These are phyloP conservation scores for Eutrema yunnanense DNA, from an alignment of 345 rosid species.

Conservation along the genomic window DNA sequence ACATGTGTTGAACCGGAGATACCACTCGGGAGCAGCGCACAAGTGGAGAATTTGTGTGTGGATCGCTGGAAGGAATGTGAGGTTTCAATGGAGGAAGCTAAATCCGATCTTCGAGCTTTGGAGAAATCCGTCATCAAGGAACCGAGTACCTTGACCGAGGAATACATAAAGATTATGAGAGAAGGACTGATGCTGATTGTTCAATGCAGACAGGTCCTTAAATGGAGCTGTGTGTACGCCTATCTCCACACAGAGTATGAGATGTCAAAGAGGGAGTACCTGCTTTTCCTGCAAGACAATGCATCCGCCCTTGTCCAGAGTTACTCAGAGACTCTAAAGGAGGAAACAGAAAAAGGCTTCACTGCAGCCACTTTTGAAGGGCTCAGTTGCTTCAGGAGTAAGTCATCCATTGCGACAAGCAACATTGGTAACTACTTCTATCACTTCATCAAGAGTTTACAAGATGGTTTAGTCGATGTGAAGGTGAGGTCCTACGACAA, in stretches of 20 bases:
- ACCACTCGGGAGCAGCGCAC: background rate
- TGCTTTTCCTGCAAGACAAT: background rate
- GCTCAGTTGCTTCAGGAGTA: background rate
- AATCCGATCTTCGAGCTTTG: background rate
- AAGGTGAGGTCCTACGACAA: constrained; percentile 5
- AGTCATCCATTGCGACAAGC: background rate
- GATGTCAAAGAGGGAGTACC: constrained; percentile 1
- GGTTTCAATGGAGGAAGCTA: background rate
- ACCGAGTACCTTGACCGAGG: background rate
- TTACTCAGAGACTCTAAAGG: background rate
- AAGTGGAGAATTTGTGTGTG: background rate
- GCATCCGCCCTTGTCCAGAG: background rate
- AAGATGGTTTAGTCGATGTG: constrained; percentile 15
- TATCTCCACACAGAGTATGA: background rate
- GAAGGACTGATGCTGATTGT: constrained; percentile 13
- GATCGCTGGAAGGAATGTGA: background rate
- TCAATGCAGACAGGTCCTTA: constrained; percentile 12
- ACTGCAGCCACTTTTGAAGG: background rate
- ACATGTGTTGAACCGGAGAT: background rate
- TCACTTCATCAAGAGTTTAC: background rate
- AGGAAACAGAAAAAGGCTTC: background rate
- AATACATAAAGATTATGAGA: background rate
- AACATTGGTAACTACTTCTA: constrained; percentile 18
- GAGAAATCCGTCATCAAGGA: background rate
- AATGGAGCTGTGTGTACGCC: constrained; percentile 22